Evolutionary conservation across 2,329 filamentous ascomycete genomes (phyloP).

Genomic region (Thelonectria discophora): DNA sequence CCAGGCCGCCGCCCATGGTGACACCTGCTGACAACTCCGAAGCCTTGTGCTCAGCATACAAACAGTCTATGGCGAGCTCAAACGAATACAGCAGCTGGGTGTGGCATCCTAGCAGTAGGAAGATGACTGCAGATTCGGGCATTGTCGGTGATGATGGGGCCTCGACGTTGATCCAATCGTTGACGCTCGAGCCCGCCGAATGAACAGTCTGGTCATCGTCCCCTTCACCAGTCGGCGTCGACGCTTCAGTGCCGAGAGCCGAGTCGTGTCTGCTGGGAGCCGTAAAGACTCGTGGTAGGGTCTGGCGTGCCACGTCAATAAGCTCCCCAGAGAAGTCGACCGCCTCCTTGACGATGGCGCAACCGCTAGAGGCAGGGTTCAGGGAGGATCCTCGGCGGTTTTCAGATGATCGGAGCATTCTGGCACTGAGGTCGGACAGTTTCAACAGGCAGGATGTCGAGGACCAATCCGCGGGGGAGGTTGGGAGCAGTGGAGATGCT

Average conservation of each 20-base stretch:
- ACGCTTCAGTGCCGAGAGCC: neutral
- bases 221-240: neutral
- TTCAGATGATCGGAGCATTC: conserved; percentile 21
- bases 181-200: conserved; percentile 8
- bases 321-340: conserved; percentile 28
- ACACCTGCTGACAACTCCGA: conserved; percentile 4
- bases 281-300: conserved; percentile 15
- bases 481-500: neutral
- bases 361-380: neutral
- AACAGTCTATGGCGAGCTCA: conserved; percentile 22
- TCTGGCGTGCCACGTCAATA: conserved; percentile 24
- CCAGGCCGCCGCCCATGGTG: conserved; percentile 1
- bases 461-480: conserved; percentile 1
- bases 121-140: conserved; percentile 22
- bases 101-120: conserved; percentile 25
- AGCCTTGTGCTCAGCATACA: conserved; percentile 18
- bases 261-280: neutral
- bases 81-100: conserved; percentile 25
- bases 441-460: conserved; percentile 18
- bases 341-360: conserved; percentile 20
- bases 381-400: conserved; percentile 7
- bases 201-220: conserved; percentile 2
- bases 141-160: conserved; percentile 9
- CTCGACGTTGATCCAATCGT: conserved; percentile 7
- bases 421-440: conserved; percentile 23